These are phyloP conservation scores for Echinochloa phyllopogon DNA, from an alignment of 176 grass and related monocot species.

Conservation along the genomic window DNA sequence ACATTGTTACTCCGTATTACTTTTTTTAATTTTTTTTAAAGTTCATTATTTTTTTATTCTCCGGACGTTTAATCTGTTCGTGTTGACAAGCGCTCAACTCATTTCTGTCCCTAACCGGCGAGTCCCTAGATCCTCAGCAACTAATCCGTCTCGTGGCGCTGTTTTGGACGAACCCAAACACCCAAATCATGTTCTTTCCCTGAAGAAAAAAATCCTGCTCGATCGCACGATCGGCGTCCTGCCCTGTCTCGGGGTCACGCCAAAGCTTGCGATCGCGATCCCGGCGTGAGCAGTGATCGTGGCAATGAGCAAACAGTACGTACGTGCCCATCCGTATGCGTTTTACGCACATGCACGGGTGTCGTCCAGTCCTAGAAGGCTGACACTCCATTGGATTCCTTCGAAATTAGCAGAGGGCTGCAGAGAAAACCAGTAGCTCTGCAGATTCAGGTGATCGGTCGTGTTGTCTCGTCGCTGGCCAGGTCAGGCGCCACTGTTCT, in stretches of 20 bases:
- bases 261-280: neutral
- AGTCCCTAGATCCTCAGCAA: neutral
- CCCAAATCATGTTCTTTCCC: neutral
- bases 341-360: neutral
- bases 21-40: neutral
- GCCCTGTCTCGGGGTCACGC: neutral
- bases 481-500: neutral
- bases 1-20: neutral
- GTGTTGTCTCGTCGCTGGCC: neutral
- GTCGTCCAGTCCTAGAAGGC: neutral
- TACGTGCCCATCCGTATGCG: neutral
- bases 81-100: neutral
- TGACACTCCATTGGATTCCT: slow-evolving; percentile 21
- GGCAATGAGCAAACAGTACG: neutral
- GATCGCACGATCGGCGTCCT: neutral
- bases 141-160: neutral
- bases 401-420: neutral
- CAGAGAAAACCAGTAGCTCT: neutral
- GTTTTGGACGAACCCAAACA: neutral
- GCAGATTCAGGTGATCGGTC: neutral
- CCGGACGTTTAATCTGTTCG: neutral
- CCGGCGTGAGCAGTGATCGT: neutral
- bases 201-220: neutral
- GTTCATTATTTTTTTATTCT: neutral
- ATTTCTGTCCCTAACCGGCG: no score